Percentiles rank a stretch among this genome's conserved stretches.
Conservation (phyloP, 1,139 yeast genomes). For the Yamadazyma kanchanaburiensis region DNA sequence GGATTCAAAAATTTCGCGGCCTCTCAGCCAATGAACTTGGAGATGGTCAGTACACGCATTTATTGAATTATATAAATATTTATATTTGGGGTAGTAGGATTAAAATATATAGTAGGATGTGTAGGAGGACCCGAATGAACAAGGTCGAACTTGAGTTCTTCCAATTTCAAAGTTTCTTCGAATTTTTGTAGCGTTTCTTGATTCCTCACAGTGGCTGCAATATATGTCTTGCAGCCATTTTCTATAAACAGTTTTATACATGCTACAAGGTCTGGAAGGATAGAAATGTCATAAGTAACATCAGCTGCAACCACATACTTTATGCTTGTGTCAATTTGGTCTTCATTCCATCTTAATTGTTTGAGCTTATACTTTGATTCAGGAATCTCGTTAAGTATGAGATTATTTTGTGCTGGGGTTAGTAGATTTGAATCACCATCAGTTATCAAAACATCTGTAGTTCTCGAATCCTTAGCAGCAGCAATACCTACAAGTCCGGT, state of each 20-base stretch:
- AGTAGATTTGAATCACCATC: constrained; percentile 76
- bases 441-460: constrained; percentile 49
- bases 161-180: constrained; percentile 39
- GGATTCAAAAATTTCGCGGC: constrained; percentile 8
- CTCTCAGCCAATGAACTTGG: constrained; percentile 6
- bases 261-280: constrained; percentile 52
- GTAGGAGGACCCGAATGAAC: too few relatives aligned
- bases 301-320: constrained; percentile 75
- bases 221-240: constrained; percentile 27
- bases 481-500: constrained; percentile 81
- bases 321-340: constrained; percentile 22
- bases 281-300: constrained; percentile 72
- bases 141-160: background rate
- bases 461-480: constrained; percentile 25
- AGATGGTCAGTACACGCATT: constrained; percentile 3
- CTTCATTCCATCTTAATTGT: constrained; percentile 59
- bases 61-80: background rate
- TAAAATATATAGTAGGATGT: too few relatives aligned
- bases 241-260: constrained; percentile 43
- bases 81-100: too few relatives aligned
- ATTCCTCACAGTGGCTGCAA: constrained; percentile 76
- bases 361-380: constrained; percentile 13
- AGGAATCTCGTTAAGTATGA: constrained; percentile 37
- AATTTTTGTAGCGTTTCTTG: constrained; percentile 53
- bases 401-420: constrained; percentile 45